Base-by-base conservation (phyloP, 306 rosid genomes). In the Rosa rugosa region DNA sequence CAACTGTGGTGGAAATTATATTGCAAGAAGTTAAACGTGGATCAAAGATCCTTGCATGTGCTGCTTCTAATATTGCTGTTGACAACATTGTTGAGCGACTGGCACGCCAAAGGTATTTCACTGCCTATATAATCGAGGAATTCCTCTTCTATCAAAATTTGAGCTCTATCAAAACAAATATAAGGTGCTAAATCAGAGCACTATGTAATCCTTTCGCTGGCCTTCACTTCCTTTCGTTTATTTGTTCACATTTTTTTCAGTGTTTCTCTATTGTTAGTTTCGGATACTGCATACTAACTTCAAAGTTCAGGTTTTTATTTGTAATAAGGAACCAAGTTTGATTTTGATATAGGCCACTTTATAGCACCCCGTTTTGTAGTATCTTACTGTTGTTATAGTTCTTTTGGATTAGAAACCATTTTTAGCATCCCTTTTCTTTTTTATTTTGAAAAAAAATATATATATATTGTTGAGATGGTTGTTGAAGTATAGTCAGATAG, bases 21-120 rank as follows among this genome's bases (percentile, higher is more conserved):
- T 83, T 95, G 83, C 98, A 93, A 90, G 99, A 95, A 89, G 93
- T 95, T 66, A 93, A 95, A 81, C 94, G 94, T 79, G 99, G 97
- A 80, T 91, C 98, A 77, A 95, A 95, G 88, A 87, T 95, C 84
- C 96, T 95, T 38, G 98, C 91, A 57, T 95, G 99, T 82, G 99
- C 99, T 68, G 99, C 98, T 79, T 95, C 99, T 54, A 95, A 92
- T 84, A 95, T 95, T 90, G 99, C 99, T 82, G 98, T 95, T 69
- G 99, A 95, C 85, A 95, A 95, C 96, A 91, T 95, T 46, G 99
- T 95, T 79, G 99, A 95, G 89, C 88, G 98, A 75, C 91, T 95
- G 53, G 98, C 87, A 75, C 86, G 90, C 78, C 96, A 88, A 71
- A 91, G 91, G 99, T 93, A 85, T 72, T 69, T 40, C 65, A 68